Conservation (phyloP, 768 basidiomycete genomes). For the Tephrocybe sp. region DNA sequence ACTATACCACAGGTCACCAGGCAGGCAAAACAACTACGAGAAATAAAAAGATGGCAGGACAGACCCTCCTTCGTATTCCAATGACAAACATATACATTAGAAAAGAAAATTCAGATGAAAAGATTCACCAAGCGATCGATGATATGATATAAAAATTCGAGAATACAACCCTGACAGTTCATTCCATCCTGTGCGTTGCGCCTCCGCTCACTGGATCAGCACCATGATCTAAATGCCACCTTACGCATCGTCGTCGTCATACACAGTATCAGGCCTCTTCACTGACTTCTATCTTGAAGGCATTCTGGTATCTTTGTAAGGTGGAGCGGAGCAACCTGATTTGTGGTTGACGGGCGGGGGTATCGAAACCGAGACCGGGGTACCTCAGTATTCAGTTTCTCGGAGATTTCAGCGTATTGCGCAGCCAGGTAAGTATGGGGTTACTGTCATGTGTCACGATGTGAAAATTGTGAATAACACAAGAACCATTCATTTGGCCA, state of each 20-base stretch:
- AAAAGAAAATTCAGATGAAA: too few species aligned
- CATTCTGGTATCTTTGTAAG: too few species aligned
- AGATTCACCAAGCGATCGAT: too few species aligned
- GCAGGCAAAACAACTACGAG: background rate
- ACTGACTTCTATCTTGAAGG: background rate
- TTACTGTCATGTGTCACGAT: too few species aligned
- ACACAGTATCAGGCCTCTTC: constrained; percentile 23
- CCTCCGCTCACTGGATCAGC: constrained; percentile 13
- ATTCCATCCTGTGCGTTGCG: background rate
- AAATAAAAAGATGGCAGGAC: constrained; percentile 3
- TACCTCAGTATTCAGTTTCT: constrained; percentile 46
- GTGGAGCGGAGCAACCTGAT: too few species aligned
- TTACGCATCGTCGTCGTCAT: constrained; percentile 23
- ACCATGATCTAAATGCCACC: constrained; percentile 21
- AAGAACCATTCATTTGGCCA: too few species aligned
- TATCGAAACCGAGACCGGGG: constrained; percentile 34
- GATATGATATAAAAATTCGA: background rate
- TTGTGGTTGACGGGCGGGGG: constrained; percentile 30
- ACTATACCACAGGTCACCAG: background rate
- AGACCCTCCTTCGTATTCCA: constrained; percentile 4
- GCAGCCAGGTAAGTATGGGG: constrained; percentile 76
- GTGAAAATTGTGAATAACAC: too few species aligned
- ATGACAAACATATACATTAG: too few species aligned
- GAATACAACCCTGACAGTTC: too few species aligned
- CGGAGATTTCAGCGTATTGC: constrained; percentile 73